Evolutionary conservation across 192 early-diverging fungal genomes (phyloP), one percentile per base, ranked within the genome.

Genomic region (Phycomyces nitens): DNA sequence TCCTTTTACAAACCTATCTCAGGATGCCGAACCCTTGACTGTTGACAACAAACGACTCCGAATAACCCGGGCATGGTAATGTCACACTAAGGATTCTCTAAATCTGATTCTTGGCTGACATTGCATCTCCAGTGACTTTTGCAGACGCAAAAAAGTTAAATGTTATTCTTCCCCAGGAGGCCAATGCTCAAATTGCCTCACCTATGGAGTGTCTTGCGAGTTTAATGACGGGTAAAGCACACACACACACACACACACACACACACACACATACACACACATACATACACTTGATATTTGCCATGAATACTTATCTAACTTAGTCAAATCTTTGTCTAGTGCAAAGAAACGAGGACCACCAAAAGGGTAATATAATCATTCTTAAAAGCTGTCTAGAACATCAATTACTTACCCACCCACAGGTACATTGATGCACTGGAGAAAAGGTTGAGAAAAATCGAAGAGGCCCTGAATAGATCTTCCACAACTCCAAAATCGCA

Each of bases 171-270:
- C 29, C 2, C 60, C 65, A 5, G 71, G 71, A 22, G 44, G 62
- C 22, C 24, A 56, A 40, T 73, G 71, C 27, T 20, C 56, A 18
- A 73, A 73, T 42, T 73, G 71, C n/a, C 52, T 53, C 21, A 53
- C 65, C 3, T 64, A 68, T 40, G 62, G 62, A 16, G 53, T 53
- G 23, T 26, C 55, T 22, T 73, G 71, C 34, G 55, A 73, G 39
- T 73, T 73, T 21, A 73, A 73, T 38, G 60, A 68, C 47, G 66
- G 65, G 71, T 73, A 73, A 57, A n/a, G n/a, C n/a, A n/a, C n/a
- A n/a, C n/a, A n/a, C n/a, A n/a, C n/a, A n/a, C n/a, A n/a, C n/a
- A n/a, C n/a, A n/a, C n/a, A n/a, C n/a, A n/a, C n/a, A n/a, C n/a
- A n/a, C n/a, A n/a, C n/a, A n/a, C n/a, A n/a, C n/a, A n/a, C n/a